Evolutionary conservation across 257 asterid genomes (phyloP), one percentile per base, ranked within the genome.

Genomic region (Solanum neorickii): DNA sequence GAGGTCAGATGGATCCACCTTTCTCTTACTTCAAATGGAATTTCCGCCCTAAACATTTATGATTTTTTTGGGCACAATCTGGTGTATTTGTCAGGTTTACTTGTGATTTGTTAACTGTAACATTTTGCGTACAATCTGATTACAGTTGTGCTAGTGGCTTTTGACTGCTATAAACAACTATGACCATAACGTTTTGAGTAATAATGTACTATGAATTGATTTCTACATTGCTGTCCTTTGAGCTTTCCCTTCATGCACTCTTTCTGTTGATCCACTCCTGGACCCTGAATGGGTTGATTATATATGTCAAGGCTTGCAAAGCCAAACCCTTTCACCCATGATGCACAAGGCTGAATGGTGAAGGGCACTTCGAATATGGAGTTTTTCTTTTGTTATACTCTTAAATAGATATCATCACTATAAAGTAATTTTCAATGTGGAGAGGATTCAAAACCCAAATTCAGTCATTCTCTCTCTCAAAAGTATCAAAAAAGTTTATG

Each of bases 1-100:
- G 85, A 94, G 98, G 99, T 97, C 90, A 87, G 68, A 74, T 62
- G 89, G 82, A 86, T 87, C 84, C 41, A 59, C 59, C 89, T 73
- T 21, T 83, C 73, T 69, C 37, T 69, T 56, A 59, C 42, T 80
- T 80, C 84, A 46, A 29, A 41, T 82, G 25, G 87, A 86, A 46
- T 42, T 37, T 23, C 37, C 9, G 41, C 27, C 83, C 83, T 70
- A 46, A 29, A 80, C 25, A 18, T 47, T 49, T 6, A 47, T 46
- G 80, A 72, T 27, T 72, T 29, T 86, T 86, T 37, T 49, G 84
- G 42, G 11, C 42, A 9, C 66, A 47, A 47, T 80, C 68, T 29
- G 16, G 84, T 80, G 27, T 44, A 27, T 78, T 9, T 46, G 25
- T 46, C 42, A 42, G 83, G 83, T 77, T 77, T 77, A 12, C 62